Percentiles rank a stretch among this genome's conserved stretches.
Conservation (phyloP, 2,329 filamentous ascomycete genomes). For the Emergomyces africanus region DNA sequence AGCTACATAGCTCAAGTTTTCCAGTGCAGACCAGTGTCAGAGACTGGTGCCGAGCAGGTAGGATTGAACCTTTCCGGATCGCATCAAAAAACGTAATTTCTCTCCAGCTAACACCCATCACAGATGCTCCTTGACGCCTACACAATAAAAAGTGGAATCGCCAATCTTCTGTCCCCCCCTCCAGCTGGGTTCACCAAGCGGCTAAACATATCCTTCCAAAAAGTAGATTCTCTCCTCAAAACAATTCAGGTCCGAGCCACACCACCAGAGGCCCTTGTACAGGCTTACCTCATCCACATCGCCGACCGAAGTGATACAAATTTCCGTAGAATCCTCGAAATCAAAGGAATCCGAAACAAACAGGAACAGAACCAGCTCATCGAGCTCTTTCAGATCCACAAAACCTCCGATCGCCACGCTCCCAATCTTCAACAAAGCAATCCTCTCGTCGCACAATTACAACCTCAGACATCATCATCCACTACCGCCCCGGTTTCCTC, state of each 20-base stretch:
- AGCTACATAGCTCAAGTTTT: conserved; percentile 75
- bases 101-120: conserved; percentile 9
- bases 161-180: conserved; percentile 44
- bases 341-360: conserved; percentile 77
- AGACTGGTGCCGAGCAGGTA: conserved; percentile 86
- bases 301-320: conserved; percentile 86
- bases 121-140: conserved; percentile 96
- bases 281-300: conserved; percentile 96
- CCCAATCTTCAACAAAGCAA: conserved; percentile 55
- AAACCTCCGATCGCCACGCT: conserved; percentile 51
- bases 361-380: conserved; percentile 69
- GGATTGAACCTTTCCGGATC: conserved; percentile 7
- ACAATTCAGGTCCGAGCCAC: conserved; percentile 87
- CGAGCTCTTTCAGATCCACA: conserved; percentile 83
- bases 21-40: conserved; percentile 78
- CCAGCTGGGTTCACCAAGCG: conserved; percentile 65
- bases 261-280: conserved; percentile 84
- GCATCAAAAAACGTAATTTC: conserved; percentile 6
- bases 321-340: conserved; percentile 89
- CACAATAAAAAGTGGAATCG: conserved; percentile 39
- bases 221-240: conserved; percentile 86
- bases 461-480: conserved; percentile 14
- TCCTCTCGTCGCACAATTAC: conserved; percentile 56
- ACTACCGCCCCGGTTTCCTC: conserved; percentile 19
- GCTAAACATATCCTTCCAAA: conserved; percentile 69